Conservation (phyloP, 768 basidiomycete species). For the Thelephora aurantiotincta region DNA sequence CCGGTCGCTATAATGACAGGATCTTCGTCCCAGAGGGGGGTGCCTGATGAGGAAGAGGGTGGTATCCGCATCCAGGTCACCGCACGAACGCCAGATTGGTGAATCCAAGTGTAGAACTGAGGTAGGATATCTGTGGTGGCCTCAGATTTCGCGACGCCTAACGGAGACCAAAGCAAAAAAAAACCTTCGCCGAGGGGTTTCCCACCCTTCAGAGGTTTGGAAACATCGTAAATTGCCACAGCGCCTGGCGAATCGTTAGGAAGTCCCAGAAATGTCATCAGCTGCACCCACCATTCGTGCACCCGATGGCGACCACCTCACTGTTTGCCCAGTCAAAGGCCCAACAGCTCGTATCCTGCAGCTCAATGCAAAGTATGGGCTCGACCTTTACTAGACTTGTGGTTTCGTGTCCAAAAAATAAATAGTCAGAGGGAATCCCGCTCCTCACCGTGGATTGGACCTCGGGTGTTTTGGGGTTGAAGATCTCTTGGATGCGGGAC, state of each 20-base stretch:
- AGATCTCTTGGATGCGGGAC: constrained; percentile 68
- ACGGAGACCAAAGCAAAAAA: too few relatives aligned
- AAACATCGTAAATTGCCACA: not conserved
- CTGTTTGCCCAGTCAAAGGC: constrained; percentile 87
- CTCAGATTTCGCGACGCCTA: too few relatives aligned
- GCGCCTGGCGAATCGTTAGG: not conserved
- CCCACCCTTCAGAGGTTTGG: too few relatives aligned
- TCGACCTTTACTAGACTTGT: constrained; percentile 36
- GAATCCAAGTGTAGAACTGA: constrained; percentile 55
- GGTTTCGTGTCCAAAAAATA: not conserved
- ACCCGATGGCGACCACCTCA: constrained; percentile 67
- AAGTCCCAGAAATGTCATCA: not conserved
- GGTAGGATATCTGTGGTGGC: constrained; percentile 34
- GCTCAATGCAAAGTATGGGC: constrained; percentile 58
- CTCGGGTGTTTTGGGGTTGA: constrained; percentile 10
- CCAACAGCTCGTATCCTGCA: constrained; percentile 67
- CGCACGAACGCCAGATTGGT: constrained; percentile 70
- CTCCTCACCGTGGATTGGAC: constrained; percentile 37
- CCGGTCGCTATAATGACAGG: constrained; percentile 66
- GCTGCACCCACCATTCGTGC: constrained; percentile 51
- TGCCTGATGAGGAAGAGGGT: constrained; percentile 32
- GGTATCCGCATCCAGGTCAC: constrained; percentile 67
- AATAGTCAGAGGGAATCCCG: not conserved
- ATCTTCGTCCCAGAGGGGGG: constrained; percentile 31
- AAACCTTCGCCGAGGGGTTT: too few relatives aligned